phyloP scores from a whole-genome alignment of 176 grass and related monocot genomes.

The Secale cereale region DNA sequence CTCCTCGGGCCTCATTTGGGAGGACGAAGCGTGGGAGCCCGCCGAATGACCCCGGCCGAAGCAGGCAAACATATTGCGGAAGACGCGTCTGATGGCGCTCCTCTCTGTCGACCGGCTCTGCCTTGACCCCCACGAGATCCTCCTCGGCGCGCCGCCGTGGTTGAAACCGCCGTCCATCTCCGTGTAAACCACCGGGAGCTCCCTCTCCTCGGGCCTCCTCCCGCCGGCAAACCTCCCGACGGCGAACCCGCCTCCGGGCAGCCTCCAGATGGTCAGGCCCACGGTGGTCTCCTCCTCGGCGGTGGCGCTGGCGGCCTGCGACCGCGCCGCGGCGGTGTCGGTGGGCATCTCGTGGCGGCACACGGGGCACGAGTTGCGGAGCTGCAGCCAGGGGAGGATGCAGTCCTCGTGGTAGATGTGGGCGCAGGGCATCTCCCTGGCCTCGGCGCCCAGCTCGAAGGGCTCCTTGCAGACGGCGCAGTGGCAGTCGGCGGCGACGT shows the following conservation, averaged over 20 bases:
- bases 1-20: conserved; percentile 22
- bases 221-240: conserved; percentile 71
- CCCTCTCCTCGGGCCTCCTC: conserved; percentile 73
- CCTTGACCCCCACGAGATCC: conserved; percentile 83
- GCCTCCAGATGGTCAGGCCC: conserved; percentile 91
- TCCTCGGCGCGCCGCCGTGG: conserved; percentile 49
- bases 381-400: conserved; percentile 84
- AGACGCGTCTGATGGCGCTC: conserved; percentile 36
- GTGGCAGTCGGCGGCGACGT: conserved; percentile 50
- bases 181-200: conserved; percentile 86
- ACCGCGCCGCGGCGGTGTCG: conserved; percentile 11
- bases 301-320: not conserved
- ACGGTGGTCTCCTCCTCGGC: conserved; percentile 57
- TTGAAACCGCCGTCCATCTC: conserved; percentile 94
- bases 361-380: conserved; percentile 86
- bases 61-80: conserved; percentile 56
- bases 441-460: conserved; percentile 67
- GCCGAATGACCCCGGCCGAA: conserved; percentile 23
- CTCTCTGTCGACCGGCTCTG: conserved; percentile 48
- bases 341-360: conserved; percentile 94
- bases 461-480: conserved; percentile 96
- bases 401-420: conserved; percentile 98
- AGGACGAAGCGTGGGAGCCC: conserved; percentile 19
- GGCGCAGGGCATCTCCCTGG: conserved; percentile 81
- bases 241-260: conserved; percentile 84